Base-by-base conservation (phyloP, 1,284 basidiomycete species). In the Cutaneotrichosporon arboriforme region DNA sequence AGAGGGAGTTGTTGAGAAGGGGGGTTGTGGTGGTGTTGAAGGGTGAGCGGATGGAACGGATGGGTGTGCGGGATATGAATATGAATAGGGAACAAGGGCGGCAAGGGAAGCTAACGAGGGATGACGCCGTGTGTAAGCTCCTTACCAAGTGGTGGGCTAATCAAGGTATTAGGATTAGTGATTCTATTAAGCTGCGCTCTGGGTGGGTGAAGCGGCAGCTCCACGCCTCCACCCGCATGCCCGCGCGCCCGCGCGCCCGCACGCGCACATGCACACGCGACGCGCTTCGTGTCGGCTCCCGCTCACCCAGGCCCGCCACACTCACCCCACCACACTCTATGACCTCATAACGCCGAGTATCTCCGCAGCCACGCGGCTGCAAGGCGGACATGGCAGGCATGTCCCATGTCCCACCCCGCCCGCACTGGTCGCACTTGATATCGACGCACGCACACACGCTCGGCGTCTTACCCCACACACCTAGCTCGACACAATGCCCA, bases 401-500 rank as follows among this genome's bases (percentile, higher is more conserved):
- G 8, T 12, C 4, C 13, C 17, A 40, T 20, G 17, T 22, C 41
- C n/a, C n/a, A n/a, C n/a, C n/a, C n/a, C n/a, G n/a, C n/a, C n/a
- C n/a, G n/a, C n/a, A n/a, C n/a, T n/a, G n/a, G n/a, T n/a, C n/a
- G n/a, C n/a, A n/a, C n/a, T n/a, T n/a, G n/a, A n/a, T n/a, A n/a
- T n/a, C n/a, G n/a, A n/a, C n/a, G n/a, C n/a, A n/a, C n/a, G 5
- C 26, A 31, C 26, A 5, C 5, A 31, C 26, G 26, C 26, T 31
- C 17, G 20, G n/a, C 38, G 12, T 18, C 14, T 37, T 15, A 7
- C 36, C 23, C 22, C 35, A 20, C 50, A 26, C 31, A 26, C 33
- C 15, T n/a, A 33, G 8, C 18, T 12, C 17, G 14, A 36, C 60
- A 67, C 26, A 36, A 75, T 74, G 70, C 72, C 73, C 4, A 73